Evolutionary conservation across 192 early-diverging fungal species (phyloP).

Genomic region (Coemansia sp.): DNA sequence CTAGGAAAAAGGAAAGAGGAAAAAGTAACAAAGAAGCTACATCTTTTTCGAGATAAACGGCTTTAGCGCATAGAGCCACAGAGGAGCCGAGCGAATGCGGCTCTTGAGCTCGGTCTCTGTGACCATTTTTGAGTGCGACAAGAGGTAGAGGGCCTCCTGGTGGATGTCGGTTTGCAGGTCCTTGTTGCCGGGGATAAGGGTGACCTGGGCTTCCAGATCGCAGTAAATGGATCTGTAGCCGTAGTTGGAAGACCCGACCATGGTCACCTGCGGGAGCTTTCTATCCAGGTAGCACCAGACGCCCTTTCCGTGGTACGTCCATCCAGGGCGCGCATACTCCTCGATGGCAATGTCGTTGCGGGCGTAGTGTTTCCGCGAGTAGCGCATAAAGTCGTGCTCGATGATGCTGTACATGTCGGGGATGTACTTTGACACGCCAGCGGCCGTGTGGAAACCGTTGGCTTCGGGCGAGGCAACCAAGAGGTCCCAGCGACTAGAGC

Average conservation of each 20-base stretch:
- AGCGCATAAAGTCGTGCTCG: conserved; percentile 67
- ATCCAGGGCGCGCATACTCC: conserved; percentile 77
- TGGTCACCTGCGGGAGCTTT: conserved; percentile 69
- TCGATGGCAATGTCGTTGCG: conserved; percentile 60
- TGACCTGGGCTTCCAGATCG: conserved; percentile 85
- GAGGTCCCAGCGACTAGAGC: conserved; percentile 65
- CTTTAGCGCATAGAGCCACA: conserved; percentile 45
- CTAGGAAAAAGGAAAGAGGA: not conserved
- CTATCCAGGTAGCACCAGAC: conserved; percentile 70
- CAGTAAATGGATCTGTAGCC: conserved; percentile 87
- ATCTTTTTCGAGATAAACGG: conserved; percentile 53
- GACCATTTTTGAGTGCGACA: conserved; percentile 39
- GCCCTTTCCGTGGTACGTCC: conserved; percentile 98
- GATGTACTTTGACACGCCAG: conserved; percentile 82
- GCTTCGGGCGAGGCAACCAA: conserved; percentile 88
- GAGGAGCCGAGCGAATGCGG: conserved; percentile 30
- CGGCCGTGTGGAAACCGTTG: conserved; percentile 88
- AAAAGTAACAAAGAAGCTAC: conserved; percentile 22
- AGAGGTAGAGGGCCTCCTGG: conserved; percentile 32
- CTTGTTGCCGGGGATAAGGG: conserved; percentile 69
- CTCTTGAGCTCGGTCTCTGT: conserved; percentile 22
- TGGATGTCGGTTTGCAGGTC: conserved; percentile 61
- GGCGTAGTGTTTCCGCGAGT: conserved; percentile 43
- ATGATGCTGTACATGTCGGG: conserved; percentile 91
- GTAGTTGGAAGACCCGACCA: conserved; percentile 93